These are phyloP conservation scores for Colletotrichum tofieldiae DNA, from an alignment of 2,329 filamentous ascomycete genomes.

Conservation along the genomic window DNA sequence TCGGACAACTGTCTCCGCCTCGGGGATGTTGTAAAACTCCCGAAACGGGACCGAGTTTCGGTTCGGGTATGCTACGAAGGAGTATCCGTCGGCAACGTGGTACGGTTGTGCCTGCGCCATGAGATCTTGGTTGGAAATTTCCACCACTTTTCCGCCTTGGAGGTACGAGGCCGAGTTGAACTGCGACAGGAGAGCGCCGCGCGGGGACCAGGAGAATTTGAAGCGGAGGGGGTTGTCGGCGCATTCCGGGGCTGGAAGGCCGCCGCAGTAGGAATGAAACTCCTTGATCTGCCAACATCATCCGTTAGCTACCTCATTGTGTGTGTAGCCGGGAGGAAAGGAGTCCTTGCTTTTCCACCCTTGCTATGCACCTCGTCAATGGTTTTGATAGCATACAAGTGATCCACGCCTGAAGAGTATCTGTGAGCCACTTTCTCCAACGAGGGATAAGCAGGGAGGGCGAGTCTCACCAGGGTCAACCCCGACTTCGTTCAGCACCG, in stretches of 20 bases:
- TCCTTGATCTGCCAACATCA: slow-evolving; percentile 63
- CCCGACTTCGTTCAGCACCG: slow-evolving; percentile 81
- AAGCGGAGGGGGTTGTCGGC: slow-evolving; percentile 80
- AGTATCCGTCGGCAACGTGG: slow-evolving; percentile 69
- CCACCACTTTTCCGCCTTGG: slow-evolving; percentile 71
- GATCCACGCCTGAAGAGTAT: slow-evolving; percentile 63
- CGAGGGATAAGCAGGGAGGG: neutral
- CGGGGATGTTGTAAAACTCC: slow-evolving; percentile 79
- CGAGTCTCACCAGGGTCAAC: slow-evolving; percentile 61
- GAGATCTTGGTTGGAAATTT: slow-evolving; percentile 60
- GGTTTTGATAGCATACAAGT: slow-evolving; percentile 75
- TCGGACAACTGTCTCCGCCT: slow-evolving; percentile 77
- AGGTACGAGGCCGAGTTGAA: slow-evolving; percentile 77
- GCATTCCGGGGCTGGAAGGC: slow-evolving; percentile 69
- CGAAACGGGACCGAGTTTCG: slow-evolving; percentile 77
- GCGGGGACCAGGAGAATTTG: slow-evolving; percentile 78
- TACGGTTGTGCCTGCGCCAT: slow-evolving; percentile 80
- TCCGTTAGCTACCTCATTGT: neutral
- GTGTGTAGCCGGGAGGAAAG: neutral
- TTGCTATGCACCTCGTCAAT: slow-evolving; percentile 77
- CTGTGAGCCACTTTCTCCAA: neutral
- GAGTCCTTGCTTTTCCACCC: slow-evolving; percentile 68
- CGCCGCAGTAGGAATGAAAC: slow-evolving; percentile 79
- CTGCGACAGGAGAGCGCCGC: slow-evolving; percentile 78
- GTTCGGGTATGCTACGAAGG: slow-evolving; percentile 81